A percentile compares a stretch with the other conserved stretches of the same genome.
phyloP scores from a whole-genome alignment of 208 protist species.

The Endotrypanum monterogeii region DNA sequence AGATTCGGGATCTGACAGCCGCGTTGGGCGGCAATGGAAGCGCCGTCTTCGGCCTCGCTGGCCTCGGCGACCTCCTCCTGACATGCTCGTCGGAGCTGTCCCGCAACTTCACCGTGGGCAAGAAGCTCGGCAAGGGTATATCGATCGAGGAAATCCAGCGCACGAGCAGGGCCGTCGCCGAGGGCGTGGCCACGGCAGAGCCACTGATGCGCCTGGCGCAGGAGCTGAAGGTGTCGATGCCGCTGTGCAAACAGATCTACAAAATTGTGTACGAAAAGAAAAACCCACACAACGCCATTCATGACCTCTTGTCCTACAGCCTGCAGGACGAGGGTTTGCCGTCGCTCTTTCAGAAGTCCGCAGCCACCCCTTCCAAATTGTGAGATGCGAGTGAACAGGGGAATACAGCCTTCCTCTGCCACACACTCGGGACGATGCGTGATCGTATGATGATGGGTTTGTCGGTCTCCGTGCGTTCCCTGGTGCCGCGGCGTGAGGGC shows the following conservation, averaged over 20 bases:
- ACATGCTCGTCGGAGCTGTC: slow-evolving; percentile 90
- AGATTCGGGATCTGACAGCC: slow-evolving; percentile 84
- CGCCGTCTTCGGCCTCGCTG: slow-evolving; percentile 88
- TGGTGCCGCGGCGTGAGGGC: too few relatives aligned
- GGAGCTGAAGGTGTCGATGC: slow-evolving; percentile 56
- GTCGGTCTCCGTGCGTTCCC: too few relatives aligned
- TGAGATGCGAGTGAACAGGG: not conserved
- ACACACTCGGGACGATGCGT: not conserved
- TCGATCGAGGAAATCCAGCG: slow-evolving; percentile 66
- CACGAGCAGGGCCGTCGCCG: slow-evolving; percentile 71
- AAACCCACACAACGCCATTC: slow-evolving; percentile 30
- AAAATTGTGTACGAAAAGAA: slow-evolving; percentile 62
- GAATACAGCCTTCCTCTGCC: not conserved
- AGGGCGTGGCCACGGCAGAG: slow-evolving; percentile 78
- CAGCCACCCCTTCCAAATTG: slow-evolving; percentile 25
- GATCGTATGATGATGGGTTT: not conserved
- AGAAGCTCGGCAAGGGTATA: slow-evolving; percentile 75
- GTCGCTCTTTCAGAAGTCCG: slow-evolving; percentile 30
- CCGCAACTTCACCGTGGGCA: slow-evolving; percentile 88
- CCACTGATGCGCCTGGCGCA: slow-evolving; percentile 68
- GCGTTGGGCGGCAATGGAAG: slow-evolving; percentile 76
- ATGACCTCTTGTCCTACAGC: slow-evolving; percentile 21
- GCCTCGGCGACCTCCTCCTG: slow-evolving; percentile 88
- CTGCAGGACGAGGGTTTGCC: slow-evolving; percentile 73
- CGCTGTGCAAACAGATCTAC: slow-evolving; percentile 75